Percentiles rank a stretch among this genome's conserved stretches.
Conservation (phyloP, 2,329 filamentous ascomycete genomes). For the Aspergillus pseudoviridinutans region DNA sequence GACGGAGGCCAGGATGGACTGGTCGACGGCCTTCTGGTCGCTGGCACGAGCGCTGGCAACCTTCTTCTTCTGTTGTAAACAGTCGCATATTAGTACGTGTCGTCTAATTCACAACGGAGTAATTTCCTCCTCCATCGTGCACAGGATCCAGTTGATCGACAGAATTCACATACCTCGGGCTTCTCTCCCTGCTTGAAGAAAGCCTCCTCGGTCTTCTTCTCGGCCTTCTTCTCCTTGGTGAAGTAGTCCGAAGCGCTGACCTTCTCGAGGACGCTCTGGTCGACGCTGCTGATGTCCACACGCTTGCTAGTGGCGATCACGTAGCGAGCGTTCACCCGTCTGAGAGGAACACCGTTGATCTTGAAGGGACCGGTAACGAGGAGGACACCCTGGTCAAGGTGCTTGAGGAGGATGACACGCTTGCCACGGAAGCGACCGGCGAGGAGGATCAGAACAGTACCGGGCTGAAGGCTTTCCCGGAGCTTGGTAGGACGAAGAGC, state of each 20-base stretch:
- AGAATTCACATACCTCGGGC: slow-evolving; percentile 68
- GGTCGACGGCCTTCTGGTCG: slow-evolving; percentile 98
- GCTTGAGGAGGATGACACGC: slow-evolving; percentile 98
- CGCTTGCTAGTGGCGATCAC: slow-evolving; percentile 49
- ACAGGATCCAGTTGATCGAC: background rate
- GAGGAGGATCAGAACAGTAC: slow-evolving; percentile 96
- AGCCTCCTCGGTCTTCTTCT: slow-evolving; percentile 97
- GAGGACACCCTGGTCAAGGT: slow-evolving; percentile 94
- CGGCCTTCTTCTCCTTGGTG: slow-evolving; percentile 81
- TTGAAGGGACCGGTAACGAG: slow-evolving; percentile 99
- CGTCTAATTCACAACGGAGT: background rate
- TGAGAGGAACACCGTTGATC: slow-evolving; percentile 98
- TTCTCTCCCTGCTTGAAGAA: slow-evolving; percentile 99
- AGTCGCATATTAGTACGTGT: background rate
- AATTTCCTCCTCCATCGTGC: background rate
- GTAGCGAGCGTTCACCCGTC: slow-evolving; percentile 59
- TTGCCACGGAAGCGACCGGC: slow-evolving; percentile 99
- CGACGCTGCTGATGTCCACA: slow-evolving; percentile 69
- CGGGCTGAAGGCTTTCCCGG: slow-evolving; percentile 85
- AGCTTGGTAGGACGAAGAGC: slow-evolving; percentile 80
- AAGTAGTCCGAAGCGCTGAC: slow-evolving; percentile 90
- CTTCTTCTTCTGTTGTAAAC: slow-evolving; percentile 80
- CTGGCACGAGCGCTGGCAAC: slow-evolving; percentile 84
- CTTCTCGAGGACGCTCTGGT: slow-evolving; percentile 71
- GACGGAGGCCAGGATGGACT: slow-evolving; percentile 89